Evolutionary conservation across 108 stramenopile species (phyloP).

Genomic region (Tribonema minus): DNA sequence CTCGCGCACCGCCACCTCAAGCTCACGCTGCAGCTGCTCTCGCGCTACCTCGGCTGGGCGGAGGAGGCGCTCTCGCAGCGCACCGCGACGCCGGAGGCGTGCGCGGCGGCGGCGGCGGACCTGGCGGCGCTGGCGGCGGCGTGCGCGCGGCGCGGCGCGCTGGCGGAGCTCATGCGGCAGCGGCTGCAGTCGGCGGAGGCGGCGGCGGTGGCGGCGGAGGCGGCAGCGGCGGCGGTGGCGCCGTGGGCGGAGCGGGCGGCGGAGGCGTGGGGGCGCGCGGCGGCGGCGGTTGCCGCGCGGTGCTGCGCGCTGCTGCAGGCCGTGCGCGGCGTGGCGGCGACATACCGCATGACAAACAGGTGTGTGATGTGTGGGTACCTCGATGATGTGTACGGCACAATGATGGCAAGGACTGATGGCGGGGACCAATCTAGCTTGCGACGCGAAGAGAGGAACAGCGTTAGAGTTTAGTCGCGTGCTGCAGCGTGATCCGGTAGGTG

Average conservation of each 20-base stretch:
- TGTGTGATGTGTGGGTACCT: too few relatives aligned
- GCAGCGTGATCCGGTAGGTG: too few relatives aligned
- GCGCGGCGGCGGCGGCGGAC: conserved; percentile 1
- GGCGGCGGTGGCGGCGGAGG: background rate
- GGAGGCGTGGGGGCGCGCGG: background rate
- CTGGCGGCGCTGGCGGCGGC: conserved; percentile 5
- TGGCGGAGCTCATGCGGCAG: background rate
- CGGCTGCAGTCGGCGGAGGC: background rate
- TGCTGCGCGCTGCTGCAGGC: conserved; percentile 23
- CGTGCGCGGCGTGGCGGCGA: conserved; percentile 38
- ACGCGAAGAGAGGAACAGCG: too few relatives aligned
- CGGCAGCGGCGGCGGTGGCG: background rate
- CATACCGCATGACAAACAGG: conserved; percentile 51
- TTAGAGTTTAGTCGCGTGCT: too few relatives aligned
- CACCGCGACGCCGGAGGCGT: conserved; percentile 3
- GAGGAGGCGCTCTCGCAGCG: too few relatives aligned
- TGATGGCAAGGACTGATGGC: too few relatives aligned
- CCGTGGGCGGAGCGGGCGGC: background rate
- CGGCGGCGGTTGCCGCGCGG: conserved; percentile 7
- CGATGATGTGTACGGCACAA: too few relatives aligned
- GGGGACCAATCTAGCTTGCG: too few relatives aligned
- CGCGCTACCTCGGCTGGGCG: conserved; percentile 20
- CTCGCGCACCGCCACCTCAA: conserved; percentile 19
- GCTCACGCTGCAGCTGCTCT: conserved; percentile 36
- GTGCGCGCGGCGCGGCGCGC: background rate